A percentile compares a stretch with the other conserved stretches of the same genome.
These are phyloP conservation scores for Phialophora chinensis DNA, from an alignment of 2,329 filamentous ascomycete species.

Conservation along the genomic window DNA sequence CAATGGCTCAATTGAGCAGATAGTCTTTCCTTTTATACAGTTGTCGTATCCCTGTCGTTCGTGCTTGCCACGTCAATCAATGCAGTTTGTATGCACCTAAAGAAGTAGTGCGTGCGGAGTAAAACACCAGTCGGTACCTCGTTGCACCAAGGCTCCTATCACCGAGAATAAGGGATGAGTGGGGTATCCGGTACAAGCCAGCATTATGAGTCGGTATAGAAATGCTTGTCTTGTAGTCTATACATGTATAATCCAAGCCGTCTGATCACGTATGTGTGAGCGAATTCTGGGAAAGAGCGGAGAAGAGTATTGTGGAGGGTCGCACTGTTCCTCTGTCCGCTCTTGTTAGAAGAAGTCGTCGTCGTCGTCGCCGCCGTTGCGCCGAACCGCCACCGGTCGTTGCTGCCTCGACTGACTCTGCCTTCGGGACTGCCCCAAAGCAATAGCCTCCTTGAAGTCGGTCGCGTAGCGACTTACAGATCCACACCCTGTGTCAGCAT, in stretches of 20 bases:
- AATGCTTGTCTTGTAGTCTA: not conserved
- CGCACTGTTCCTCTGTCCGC: not conserved
- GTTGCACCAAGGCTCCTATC: not conserved
- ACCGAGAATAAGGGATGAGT: not conserved
- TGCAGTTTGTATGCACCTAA: not conserved
- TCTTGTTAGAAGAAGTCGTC: conserved; percentile 27
- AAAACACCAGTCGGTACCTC: conserved; percentile 1
- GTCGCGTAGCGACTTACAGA: conserved; percentile 33
- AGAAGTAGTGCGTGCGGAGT: conserved; percentile 14
- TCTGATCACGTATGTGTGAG: not conserved
- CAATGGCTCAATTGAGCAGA: not conserved
- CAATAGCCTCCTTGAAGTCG: conserved; percentile 31
- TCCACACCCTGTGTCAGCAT: conserved; percentile 49
- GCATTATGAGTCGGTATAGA: not conserved
- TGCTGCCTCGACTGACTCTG: conserved; percentile 9
- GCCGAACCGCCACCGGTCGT: conserved; percentile 6
- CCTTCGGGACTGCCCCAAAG: conserved; percentile 4
- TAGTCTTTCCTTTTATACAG: not conserved
- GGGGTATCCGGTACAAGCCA: not conserved
- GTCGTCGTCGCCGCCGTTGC: conserved; percentile 24
- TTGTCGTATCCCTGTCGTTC: not conserved
- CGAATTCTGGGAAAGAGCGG: not conserved
- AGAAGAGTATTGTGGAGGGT: not conserved
- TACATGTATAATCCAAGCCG: not conserved
- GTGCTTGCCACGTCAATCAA: conserved; percentile 5